Base-by-base conservation (phyloP, 2,329 filamentous ascomycete species). In the Blastomyces parvus region DNA sequence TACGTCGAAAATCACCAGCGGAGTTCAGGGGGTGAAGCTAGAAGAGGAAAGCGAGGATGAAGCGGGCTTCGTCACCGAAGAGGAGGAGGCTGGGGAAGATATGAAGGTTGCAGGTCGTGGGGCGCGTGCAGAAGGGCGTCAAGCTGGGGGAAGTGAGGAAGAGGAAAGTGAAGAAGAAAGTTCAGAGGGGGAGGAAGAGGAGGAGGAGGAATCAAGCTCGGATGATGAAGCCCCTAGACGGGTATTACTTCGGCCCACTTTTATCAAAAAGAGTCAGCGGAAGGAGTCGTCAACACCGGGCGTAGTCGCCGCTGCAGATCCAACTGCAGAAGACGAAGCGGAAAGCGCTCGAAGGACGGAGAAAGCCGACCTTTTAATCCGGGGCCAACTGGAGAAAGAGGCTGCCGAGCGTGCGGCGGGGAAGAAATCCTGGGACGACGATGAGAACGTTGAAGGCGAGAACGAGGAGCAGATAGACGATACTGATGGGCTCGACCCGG, bases 361-460 rank as follows among this genome's bases (percentile, higher is more conserved):
- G 48, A 85, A 88, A 64, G 85, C 88, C 14, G 88, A 96, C 73
- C 86, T 84, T 63, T 79, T 97, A 11, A 86, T 99, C 17, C 91
- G 96, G 73, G 90, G 92, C 69, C 91, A 97, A 73, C 86, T 97
- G 53, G 87, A 89, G 70, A 90, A 89, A 68, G 88, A 93, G 70
- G 84, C 89, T 0, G 88, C 88, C 3, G 90, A 89, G 27, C 85
- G 87, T 62, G 86, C 86, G 0, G 85, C 86, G 0, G 88, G 86
- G 14, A 91, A 90, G 76, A 91, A 90, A 73, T 87, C 91, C 70
- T 97, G 92, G 91, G 92, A 96, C 70, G 87, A 90, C 68, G 77
- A 82, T 60, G 84, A 86, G 2, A 83, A 86, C 17, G 82, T 84
- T 22, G 83, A 86, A n/a, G 84, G 86, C 5, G 83, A 84, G 27